These are phyloP conservation scores for Biscutella auriculata DNA, from an alignment of 441 rosid species.

Conservation along the genomic window DNA sequence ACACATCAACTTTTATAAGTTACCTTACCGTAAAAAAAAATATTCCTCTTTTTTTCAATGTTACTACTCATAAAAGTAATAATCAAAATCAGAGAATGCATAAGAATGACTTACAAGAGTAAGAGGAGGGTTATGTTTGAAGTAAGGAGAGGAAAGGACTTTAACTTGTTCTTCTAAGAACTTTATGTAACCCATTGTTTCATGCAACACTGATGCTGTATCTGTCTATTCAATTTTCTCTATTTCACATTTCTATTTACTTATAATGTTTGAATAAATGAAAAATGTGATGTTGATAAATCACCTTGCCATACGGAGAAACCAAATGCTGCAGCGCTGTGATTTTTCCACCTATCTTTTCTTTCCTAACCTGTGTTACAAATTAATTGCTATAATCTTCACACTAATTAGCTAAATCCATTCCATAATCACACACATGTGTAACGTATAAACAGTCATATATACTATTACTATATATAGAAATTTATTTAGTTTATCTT, in stretches of 20 bases:
- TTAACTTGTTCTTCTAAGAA: conserved; percentile 70
- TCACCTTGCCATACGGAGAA: conserved; percentile 72
- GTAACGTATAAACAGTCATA: background rate
- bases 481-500: no score
- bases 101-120: conserved; percentile 31
- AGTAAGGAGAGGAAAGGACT: conserved; percentile 58
- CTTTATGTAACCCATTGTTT: conserved; percentile 72
- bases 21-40: background rate
- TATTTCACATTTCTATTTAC: background rate
- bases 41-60: background rate
- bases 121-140: conserved; percentile 28
- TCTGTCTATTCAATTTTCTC: conserved; percentile 42
- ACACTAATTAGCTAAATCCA: background rate
- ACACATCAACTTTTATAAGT: conserved; percentile 4
- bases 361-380: conserved; percentile 30
- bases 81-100: background rate
- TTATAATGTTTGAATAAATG: no score
- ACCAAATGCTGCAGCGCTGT: conserved; percentile 58
- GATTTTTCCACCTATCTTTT: conserved; percentile 54
- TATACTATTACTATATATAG: background rate
- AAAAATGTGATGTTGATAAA: no score
- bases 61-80: background rate
- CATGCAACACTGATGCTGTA: conserved; percentile 69
- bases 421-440: background rate
- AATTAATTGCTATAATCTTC: no score